These are phyloP conservation scores for Bathelium albidoporum DNA, from an alignment of 495 filamentous ascomycete genomes.

Conservation along the genomic window DNA sequence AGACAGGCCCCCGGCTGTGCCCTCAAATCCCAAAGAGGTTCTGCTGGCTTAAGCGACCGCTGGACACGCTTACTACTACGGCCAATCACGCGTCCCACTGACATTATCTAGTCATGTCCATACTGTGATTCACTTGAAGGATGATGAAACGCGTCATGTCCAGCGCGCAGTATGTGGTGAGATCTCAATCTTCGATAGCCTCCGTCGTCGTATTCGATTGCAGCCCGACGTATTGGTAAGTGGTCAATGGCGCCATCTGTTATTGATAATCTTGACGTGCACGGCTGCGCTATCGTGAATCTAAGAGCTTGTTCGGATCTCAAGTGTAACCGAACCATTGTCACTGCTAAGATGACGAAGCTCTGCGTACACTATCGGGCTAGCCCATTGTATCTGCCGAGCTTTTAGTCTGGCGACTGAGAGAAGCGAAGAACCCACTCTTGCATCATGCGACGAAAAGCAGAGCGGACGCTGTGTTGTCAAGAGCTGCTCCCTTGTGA, in stretches of 20 bases:
- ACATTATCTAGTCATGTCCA: not conserved
- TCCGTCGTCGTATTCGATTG: too few species aligned
- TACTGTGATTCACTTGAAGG: too few species aligned
- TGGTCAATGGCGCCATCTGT: not conserved
- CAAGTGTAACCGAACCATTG: too few species aligned
- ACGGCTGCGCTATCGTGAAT: not conserved
- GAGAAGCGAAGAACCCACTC: not conserved
- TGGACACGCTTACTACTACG: not conserved
- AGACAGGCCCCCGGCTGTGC: not conserved
- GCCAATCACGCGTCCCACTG: not conserved
- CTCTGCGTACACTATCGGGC: not conserved
- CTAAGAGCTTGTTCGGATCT: not conserved
- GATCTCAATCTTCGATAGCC: too few species aligned
- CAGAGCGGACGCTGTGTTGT: not conserved
- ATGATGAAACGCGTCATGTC: too few species aligned
- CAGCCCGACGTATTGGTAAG: not conserved
- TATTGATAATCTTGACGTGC: not conserved
- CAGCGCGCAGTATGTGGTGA: too few species aligned
- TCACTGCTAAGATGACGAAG: too few species aligned
- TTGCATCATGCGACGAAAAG: constrained; percentile 2
- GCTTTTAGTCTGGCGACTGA: not conserved
- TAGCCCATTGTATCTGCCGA: not conserved
- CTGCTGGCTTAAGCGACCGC: not conserved
- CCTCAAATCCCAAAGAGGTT: not conserved
- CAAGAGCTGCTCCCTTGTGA: not conserved